Conservation (phyloP, 2,329 filamentous ascomycete genomes). For the Colletotrichum musae region DNA sequence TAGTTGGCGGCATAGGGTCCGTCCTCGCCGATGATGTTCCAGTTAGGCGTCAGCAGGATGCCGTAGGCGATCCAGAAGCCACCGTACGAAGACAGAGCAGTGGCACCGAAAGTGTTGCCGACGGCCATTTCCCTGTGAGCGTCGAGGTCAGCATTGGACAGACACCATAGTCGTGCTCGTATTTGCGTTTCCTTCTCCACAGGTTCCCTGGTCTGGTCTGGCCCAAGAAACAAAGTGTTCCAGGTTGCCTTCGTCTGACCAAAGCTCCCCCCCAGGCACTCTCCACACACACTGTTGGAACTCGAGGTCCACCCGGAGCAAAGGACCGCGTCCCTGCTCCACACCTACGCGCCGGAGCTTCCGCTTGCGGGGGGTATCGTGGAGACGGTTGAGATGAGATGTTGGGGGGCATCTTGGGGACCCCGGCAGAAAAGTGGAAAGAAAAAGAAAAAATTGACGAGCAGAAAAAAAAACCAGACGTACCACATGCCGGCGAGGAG, state of each 20-base stretch:
- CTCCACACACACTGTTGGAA: neutral
- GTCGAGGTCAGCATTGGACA: conserved; percentile 31
- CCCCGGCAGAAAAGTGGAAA: conserved; percentile 10
- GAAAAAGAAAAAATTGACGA: neutral
- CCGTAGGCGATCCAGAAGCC: conserved; percentile 87
- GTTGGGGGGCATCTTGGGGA: conserved; percentile 26
- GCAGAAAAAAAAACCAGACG: conserved; percentile 48
- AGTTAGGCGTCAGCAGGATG: conserved; percentile 79
- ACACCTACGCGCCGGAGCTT: conserved; percentile 19
- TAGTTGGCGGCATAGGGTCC: conserved; percentile 62
- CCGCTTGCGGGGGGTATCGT: conserved; percentile 36
- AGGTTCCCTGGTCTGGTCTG: conserved; percentile 3
- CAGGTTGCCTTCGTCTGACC: conserved; percentile 26
- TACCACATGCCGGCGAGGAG: conserved; percentile 90
- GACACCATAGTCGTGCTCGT: conserved; percentile 10
- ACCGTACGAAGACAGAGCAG: conserved; percentile 84
- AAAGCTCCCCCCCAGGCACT: neutral
- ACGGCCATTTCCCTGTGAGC: conserved; percentile 82
- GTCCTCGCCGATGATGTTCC: conserved; percentile 66
- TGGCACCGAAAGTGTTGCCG: conserved; percentile 90
- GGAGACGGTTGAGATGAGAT: conserved; percentile 39
- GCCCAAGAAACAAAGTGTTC: too few species aligned
- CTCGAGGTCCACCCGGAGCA: conserved; percentile 29
- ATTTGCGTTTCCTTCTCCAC: conserved; percentile 22
- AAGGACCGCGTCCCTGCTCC: conserved; percentile 28